These are phyloP conservation scores for Skeletonema costatum DNA, from an alignment of 108 stramenopile species.

Conservation along the genomic window DNA sequence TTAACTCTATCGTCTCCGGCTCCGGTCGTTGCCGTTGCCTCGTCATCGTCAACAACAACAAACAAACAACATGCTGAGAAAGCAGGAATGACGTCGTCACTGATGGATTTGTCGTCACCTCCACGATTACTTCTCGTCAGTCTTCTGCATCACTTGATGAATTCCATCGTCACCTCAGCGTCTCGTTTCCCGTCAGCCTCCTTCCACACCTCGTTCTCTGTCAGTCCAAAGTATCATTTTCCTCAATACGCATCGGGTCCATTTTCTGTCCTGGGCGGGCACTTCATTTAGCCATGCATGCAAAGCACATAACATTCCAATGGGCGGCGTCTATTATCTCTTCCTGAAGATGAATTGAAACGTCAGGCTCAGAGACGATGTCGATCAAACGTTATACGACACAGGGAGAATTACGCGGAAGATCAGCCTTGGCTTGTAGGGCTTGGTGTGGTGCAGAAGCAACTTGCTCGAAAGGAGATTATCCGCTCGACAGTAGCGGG, in stretches of 20 bases:
- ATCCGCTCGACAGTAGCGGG: slow-evolving; percentile 28
- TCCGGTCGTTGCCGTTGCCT: neutral
- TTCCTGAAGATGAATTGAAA: slow-evolving; percentile 53
- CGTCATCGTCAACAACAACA: neutral
- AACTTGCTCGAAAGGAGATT: slow-evolving; percentile 54
- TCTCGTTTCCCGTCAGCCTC: neutral
- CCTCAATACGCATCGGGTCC: slow-evolving; percentile 61
- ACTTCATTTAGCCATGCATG: slow-evolving; percentile 39
- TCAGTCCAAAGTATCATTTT: slow-evolving; percentile 23
- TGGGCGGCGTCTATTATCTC: slow-evolving; percentile 31
- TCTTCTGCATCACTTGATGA: neutral
- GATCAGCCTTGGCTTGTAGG: slow-evolving; percentile 61
- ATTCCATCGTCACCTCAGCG: neutral
- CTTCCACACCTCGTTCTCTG: slow-evolving; percentile 3
- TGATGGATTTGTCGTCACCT: neutral
- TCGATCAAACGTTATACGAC: slow-evolving; percentile 60
- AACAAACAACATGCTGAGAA: neutral
- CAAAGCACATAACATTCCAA: slow-evolving; percentile 19
- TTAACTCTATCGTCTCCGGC: neutral
- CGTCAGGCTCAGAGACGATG: slow-evolving; percentile 50
- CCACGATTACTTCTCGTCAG: neutral
- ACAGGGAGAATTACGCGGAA: slow-evolving; percentile 36
- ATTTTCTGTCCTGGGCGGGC: slow-evolving; percentile 50
- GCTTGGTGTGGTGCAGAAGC: slow-evolving; percentile 43
- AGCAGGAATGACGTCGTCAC: neutral